Conservation (phyloP, 2,329 filamentous ascomycete genomes). For the Trichoderma sp. region DNA sequence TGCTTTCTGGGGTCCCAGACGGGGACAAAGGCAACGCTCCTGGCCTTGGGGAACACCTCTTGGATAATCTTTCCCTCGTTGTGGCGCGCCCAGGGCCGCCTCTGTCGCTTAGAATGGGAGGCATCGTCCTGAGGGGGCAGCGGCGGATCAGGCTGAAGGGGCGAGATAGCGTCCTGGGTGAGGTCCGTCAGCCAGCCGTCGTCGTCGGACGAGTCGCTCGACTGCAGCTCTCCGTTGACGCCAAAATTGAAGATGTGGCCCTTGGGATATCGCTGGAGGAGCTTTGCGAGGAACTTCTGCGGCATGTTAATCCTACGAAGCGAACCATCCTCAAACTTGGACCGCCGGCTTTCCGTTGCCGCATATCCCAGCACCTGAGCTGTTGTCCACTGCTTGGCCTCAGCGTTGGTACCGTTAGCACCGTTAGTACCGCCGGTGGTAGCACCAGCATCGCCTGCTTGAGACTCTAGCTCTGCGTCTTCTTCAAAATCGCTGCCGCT, state of each 20-base stretch:
- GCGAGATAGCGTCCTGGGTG: background rate
- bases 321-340: constrained; percentile 31
- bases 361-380: constrained; percentile 45
- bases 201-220: constrained; percentile 34
- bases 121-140: background rate
- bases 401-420: background rate
- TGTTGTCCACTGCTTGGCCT: constrained; percentile 9
- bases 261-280: constrained; percentile 48
- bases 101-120: constrained; percentile 1
- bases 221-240: constrained; percentile 38
- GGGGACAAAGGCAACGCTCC: constrained; percentile 50
- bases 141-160: background rate
- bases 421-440: background rate
- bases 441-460: background rate
- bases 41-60: constrained; percentile 43
- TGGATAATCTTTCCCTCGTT: constrained; percentile 33
- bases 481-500: background rate
- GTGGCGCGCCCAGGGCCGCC: constrained; percentile 22
- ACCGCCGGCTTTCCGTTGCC: constrained; percentile 35
- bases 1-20: constrained; percentile 50
- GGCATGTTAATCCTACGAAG: constrained; percentile 33
- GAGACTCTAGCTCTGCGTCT: background rate
- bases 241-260: constrained; percentile 51
- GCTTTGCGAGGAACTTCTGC: constrained; percentile 41
- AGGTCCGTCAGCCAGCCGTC: constrained; percentile 22